Evolutionary conservation across 1,284 basidiomycete species (phyloP).

Genomic region (Mycena sp.): DNA sequence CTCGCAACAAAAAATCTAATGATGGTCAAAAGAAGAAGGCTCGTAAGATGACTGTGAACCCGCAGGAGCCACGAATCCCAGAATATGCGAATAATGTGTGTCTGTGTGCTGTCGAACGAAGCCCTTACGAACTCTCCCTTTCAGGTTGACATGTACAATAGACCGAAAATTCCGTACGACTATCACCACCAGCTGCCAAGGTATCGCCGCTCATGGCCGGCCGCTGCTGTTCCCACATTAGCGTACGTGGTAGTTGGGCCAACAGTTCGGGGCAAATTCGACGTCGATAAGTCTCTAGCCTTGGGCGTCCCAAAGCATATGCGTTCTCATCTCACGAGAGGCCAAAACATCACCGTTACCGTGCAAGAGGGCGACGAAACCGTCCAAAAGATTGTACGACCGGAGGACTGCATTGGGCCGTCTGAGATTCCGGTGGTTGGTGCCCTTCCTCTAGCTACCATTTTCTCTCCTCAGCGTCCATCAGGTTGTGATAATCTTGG

Average conservation of each 20-base stretch:
- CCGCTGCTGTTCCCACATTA: constrained; percentile 48
- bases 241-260: constrained; percentile 85
- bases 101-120: background rate
- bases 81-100: constrained; percentile 17
- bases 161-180: constrained; percentile 42
- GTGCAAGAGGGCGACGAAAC: constrained; percentile 54
- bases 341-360: constrained; percentile 63
- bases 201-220: constrained; percentile 38
- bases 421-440: constrained; percentile 24
- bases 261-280: constrained; percentile 86
- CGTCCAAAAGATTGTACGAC: constrained; percentile 57
- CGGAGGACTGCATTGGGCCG: constrained; percentile 66
- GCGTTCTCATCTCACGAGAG: constrained; percentile 57
- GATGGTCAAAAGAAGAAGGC: constrained; percentile 28
- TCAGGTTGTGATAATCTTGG: constrained; percentile 68
- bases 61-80: constrained; percentile 14
- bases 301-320: constrained; percentile 69
- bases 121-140: background rate
- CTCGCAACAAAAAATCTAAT: constrained; percentile 30
- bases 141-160: constrained; percentile 40
- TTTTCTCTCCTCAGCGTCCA: background rate
- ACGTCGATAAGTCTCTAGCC: constrained; percentile 70
- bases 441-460: background rate
- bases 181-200: constrained; percentile 51
- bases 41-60: constrained; percentile 15